These are phyloP conservation scores for Russula foetens DNA, from an alignment of 768 basidiomycete genomes.

Conservation along the genomic window DNA sequence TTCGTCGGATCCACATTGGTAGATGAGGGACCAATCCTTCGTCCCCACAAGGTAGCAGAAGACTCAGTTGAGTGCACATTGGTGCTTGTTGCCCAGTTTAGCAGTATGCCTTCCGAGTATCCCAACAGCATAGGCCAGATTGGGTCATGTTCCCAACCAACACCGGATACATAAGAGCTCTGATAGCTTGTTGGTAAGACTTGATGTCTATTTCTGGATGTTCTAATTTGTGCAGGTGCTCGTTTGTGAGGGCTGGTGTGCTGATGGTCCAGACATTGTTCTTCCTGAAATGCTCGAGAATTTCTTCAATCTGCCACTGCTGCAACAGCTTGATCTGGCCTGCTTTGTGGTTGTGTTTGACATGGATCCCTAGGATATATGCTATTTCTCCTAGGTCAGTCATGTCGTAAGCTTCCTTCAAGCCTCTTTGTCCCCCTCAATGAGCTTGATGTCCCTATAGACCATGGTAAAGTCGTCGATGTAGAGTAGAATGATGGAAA, in stretches of 20 bases:
- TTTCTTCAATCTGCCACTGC: background rate
- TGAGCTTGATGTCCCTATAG: background rate
- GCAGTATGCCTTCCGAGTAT: slow-evolving; percentile 27
- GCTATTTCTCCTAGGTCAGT: background rate
- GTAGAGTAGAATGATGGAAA: background rate
- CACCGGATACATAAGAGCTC: background rate
- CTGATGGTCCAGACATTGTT: background rate
- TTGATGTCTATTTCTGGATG: background rate
- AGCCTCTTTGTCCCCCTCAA: background rate
- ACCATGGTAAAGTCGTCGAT: background rate
- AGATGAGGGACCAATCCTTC: background rate
- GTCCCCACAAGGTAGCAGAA: background rate
- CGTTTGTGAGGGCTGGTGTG: background rate
- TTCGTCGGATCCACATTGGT: background rate
- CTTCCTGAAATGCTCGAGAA: background rate
- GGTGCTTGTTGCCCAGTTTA: slow-evolving; percentile 25
- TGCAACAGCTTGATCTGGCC: background rate
- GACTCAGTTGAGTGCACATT: slow-evolving; percentile 24
- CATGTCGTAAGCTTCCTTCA: background rate
- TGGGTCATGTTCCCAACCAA: slow-evolving; percentile 27
- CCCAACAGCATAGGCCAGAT: slow-evolving; percentile 29
- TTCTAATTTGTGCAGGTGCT: background rate
- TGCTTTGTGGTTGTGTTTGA: background rate
- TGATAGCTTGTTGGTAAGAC: background rate
- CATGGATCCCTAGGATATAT: background rate